Evolutionary conservation across 306 rosid genomes (phyloP).

Genomic region (Dicorynia guianensis): DNA sequence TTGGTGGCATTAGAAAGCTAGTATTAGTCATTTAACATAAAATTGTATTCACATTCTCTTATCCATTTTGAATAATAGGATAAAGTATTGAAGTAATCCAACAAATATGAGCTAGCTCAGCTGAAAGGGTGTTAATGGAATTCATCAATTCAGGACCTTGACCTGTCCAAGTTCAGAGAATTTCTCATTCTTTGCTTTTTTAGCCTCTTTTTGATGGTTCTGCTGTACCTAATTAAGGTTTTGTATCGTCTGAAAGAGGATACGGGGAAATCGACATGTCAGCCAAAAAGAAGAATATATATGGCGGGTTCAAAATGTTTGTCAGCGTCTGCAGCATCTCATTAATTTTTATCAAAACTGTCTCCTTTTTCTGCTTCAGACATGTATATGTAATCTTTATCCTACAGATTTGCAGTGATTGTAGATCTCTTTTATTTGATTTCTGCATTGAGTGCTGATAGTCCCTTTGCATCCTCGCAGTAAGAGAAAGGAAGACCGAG

Average conservation of each 20-base stretch:
- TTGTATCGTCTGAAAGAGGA: not conserved
- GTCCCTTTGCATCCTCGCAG: not conserved
- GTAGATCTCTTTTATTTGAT: not conserved
- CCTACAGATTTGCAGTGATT: not conserved
- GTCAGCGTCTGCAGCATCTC: too few relatives aligned
- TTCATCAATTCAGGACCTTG: slow-evolving; percentile 15
- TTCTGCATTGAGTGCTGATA: not conserved
- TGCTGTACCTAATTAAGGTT: slow-evolving; percentile 21
- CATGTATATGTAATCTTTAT: too few relatives aligned
- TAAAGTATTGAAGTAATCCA: too few relatives aligned
- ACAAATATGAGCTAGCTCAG: not conserved
- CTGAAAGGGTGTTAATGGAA: not conserved
- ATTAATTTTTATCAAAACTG: not conserved
- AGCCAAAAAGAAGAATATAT: too few relatives aligned
- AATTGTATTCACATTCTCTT: not conserved
- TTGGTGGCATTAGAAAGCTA: not conserved
- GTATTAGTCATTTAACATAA: too few relatives aligned
- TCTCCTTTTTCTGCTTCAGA: not conserved
- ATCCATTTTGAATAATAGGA: too few relatives aligned
- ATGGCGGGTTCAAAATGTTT: too few relatives aligned
- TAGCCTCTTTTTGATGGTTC: not conserved
- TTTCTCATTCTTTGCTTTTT: not conserved
- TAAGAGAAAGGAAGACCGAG: slow-evolving; percentile 6
- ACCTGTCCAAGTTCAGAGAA: not conserved
- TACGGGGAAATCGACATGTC: not conserved